These are phyloP conservation scores for Fraxinus platypoda DNA, from an alignment of 305 asterid species.

Conservation along the genomic window DNA sequence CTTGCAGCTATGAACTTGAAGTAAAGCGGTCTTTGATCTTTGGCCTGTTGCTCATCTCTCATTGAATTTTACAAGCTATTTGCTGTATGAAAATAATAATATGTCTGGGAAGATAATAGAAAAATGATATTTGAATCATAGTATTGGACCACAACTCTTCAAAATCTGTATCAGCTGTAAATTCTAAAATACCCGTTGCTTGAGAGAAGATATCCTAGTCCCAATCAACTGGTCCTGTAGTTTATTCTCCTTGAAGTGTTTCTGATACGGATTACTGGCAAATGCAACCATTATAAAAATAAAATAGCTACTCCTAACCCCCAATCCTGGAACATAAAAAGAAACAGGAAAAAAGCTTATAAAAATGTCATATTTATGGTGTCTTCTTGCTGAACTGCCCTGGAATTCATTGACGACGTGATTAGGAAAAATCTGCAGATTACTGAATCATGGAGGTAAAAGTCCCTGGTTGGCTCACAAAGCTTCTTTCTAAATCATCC, in stretches of 20 bases:
- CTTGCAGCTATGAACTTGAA: not conserved
- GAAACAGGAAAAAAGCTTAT: too few species aligned
- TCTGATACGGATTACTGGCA: too few species aligned
- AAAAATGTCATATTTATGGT: not conserved
- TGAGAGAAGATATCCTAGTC: not conserved
- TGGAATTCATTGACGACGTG: not conserved
- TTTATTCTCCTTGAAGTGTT: not conserved
- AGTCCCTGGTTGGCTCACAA: not conserved
- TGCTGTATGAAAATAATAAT: not conserved
- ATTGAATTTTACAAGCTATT: not conserved
- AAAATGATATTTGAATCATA: not conserved
- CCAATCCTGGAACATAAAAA: not conserved
- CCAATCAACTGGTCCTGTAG: not conserved
- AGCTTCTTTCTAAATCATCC: not conserved
- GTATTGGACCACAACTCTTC: not conserved
- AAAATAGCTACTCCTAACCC: too few species aligned
- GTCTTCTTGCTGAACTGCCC: not conserved
- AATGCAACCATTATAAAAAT: too few species aligned
- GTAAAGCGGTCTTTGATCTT: not conserved
- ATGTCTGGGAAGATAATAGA: not conserved
- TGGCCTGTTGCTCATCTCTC: not conserved
- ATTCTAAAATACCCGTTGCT: not conserved
- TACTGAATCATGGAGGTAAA: constrained; percentile 1
- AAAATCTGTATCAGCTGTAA: not conserved
- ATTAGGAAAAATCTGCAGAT: not conserved